Conservation (phyloP, 176 grass and related monocot species). For the Elaeis guineensis region DNA sequence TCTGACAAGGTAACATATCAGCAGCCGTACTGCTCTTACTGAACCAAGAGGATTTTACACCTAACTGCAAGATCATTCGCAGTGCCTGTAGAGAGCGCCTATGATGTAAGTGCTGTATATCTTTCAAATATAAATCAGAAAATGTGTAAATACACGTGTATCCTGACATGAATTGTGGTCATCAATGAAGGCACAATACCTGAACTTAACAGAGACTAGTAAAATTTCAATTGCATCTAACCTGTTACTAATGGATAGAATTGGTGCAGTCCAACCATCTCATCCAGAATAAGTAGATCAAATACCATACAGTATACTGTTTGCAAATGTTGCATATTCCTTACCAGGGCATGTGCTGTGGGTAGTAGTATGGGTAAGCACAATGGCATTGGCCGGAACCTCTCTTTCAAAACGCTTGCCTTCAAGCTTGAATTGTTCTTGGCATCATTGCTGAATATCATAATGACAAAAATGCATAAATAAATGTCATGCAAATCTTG, state of each 20-base stretch:
- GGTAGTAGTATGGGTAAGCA: conserved; percentile 78
- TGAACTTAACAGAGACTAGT: too few species aligned
- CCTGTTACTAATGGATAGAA: too few species aligned
- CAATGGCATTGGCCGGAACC: conserved; percentile 79
- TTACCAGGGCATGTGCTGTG: conserved; percentile 84
- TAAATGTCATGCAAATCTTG: too few species aligned
- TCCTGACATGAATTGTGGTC: too few species aligned
- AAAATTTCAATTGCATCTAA: too few species aligned
- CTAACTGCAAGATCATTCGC: conserved; percentile 84
- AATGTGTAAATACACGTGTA: too few species aligned
- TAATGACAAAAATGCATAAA: conserved; percentile 14
- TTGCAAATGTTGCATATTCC: conserved; percentile 12
- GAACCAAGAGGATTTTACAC: conserved; percentile 94
- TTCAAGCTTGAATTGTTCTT: conserved; percentile 50
- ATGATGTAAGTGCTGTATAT: too few species aligned
- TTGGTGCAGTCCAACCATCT: too few species aligned
- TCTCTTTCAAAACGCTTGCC: conserved; percentile 54
- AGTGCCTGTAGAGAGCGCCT: conserved; percentile 43
- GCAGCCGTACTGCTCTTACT: conserved; percentile 27
- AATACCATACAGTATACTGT: not conserved
- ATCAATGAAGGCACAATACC: too few species aligned
- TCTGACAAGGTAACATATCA: conserved; percentile 30
- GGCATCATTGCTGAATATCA: conserved; percentile 37
- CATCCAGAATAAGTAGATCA: too few species aligned
- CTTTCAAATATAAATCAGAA: too few species aligned